Evolutionary conservation across 2,329 filamentous ascomycete species (phyloP), one percentile per base, ranked within the genome.

Genomic region (Chaetoscypha palmicola): DNA sequence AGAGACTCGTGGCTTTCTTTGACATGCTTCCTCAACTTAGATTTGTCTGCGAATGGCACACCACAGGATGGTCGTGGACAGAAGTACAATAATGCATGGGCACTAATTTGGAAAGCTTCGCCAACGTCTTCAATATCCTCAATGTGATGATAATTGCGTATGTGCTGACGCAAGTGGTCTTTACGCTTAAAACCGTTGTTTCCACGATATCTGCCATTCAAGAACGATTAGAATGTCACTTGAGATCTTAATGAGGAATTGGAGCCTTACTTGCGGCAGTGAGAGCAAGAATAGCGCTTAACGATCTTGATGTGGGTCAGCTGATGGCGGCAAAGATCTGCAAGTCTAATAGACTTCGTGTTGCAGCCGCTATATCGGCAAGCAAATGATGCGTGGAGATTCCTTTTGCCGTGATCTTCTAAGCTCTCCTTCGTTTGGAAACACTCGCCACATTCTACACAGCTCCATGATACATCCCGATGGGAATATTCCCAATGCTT

Each of bases 111-210:
- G n/a, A n/a, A n/a, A n/a, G n/a, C n/a, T n/a, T n/a, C n/a, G n/a
- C n/a, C n/a, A n/a, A n/a, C n/a, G n/a, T n/a, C n/a, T n/a, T n/a
- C n/a, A n/a, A n/a, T n/a, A 5, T 37, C 34, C 1, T 62, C 53
- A 12, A 63, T 59, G 21, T 60, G 57, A 48, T 67, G 65, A 30
- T 64, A 66, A 0, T 56, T 56, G 2, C 50, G 50, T 14, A 66
- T 48, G 40, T 67, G 65, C 24, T 67, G 64, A 1, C 53, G 43
- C 0, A 67, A 53, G 39, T 68, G 64, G 33, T 67, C 64, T 8
- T 55, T 60, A 14, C 65, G 61, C 28, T 56, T 59, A 43, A 68
- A 67, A 2, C 59, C 60, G 3, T 59, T 47, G 9, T 54, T 51
- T 1, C 60, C 63, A 11, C 56, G 58, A 41, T 65, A 55, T 17